Percentiles rank a stretch among this genome's conserved stretches.
phyloP scores from a whole-genome alignment of 768 basidiomycete genomes.

The Suillus decipiens region DNA sequence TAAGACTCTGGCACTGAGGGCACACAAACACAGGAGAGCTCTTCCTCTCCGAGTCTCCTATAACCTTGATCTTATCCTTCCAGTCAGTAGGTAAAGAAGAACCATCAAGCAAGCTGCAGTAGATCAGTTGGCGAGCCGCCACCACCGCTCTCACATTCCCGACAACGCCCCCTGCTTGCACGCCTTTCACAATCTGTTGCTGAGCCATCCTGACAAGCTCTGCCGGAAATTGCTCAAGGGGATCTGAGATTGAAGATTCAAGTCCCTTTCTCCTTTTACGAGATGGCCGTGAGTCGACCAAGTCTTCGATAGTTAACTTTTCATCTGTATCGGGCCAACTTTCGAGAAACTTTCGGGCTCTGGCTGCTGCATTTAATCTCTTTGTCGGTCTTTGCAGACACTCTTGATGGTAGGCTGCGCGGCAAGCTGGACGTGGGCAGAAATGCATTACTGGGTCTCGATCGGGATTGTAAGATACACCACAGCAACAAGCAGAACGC shows the following conservation, averaged over 20 bases:
- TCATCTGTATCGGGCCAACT: slow-evolving; percentile 39
- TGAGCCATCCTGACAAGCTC: slow-evolving; percentile 45
- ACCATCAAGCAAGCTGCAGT: slow-evolving; percentile 32
- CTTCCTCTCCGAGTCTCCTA: slow-evolving; percentile 20
- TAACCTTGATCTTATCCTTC: slow-evolving; percentile 33
- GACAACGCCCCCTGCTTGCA: slow-evolving; percentile 42
- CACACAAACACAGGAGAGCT: slow-evolving; percentile 38
- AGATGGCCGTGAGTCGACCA: slow-evolving; percentile 5
- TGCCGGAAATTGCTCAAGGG: slow-evolving; percentile 33
- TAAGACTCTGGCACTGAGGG: slow-evolving; percentile 45
- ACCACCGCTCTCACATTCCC: slow-evolving; percentile 54
- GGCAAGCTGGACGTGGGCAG: slow-evolving; percentile 54
- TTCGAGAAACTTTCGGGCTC: slow-evolving; percentile 33
- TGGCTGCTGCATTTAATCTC: slow-evolving; percentile 16
- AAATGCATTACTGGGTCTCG: slow-evolving; percentile 49
- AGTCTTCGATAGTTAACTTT: slow-evolving; percentile 4
- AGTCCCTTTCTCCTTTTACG: slow-evolving; percentile 20
- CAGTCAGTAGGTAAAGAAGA: slow-evolving; percentile 41
- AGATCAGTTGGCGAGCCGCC: slow-evolving; percentile 50
- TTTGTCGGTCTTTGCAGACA: slow-evolving; percentile 42
- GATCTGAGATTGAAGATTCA: not conserved
- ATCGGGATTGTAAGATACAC: slow-evolving; percentile 47
- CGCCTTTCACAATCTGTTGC: slow-evolving; percentile 57
- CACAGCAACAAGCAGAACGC: slow-evolving; percentile 45
- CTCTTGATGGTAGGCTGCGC: slow-evolving; percentile 46